Evolutionary conservation across 768 basidiomycete species (phyloP), one percentile per base, ranked within the genome.

Genomic region (Psilocybe cyanescens): DNA sequence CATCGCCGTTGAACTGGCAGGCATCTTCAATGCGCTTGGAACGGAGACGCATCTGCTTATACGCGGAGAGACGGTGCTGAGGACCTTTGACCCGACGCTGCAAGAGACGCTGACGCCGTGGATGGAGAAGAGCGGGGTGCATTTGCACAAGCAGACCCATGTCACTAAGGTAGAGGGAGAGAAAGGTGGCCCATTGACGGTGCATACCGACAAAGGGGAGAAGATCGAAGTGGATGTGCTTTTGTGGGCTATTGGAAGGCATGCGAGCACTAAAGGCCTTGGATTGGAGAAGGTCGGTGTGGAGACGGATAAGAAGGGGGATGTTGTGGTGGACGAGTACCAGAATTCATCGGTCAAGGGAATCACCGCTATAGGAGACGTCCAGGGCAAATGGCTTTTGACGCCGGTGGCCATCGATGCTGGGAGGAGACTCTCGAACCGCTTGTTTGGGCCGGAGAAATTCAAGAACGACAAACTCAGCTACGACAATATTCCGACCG

Each of bases 321-420:
- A 97, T 70, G 79, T 99, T 51, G 67, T 90, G 35, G 94, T 95
- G 37, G 94, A 99, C 74, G 92, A 97, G 69, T 97, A 86, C 74
- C 97, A 99, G 81, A 88, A 90, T 71, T 86, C 93, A 54, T 83
- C 72, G 55, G 84, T 95, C 17, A 76, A 84, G 31, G 83, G 86
- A 48, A 81, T 99, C 67, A 88, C 82, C 47, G 86, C 95, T 2
- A 89, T 99, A 59, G 97, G 97, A 2, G 97, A 99, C 71, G 94
- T 95, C 19, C 87, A 87, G 66, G 97, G 97, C 63, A 96, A 97
- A 75, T 92, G 87, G 46, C 80, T 97, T 33, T 81, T 99, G 61
- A 99, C 97, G 3, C 97, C 97, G 14, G 97, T 99, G 8, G 97
- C 97, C 45, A 97, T 99, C 60, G 97, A 97, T 51, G 97, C 97